Base-by-base conservation (phyloP, 495 filamentous ascomycete genomes). In the Trypethelium eluteriae region DNA sequence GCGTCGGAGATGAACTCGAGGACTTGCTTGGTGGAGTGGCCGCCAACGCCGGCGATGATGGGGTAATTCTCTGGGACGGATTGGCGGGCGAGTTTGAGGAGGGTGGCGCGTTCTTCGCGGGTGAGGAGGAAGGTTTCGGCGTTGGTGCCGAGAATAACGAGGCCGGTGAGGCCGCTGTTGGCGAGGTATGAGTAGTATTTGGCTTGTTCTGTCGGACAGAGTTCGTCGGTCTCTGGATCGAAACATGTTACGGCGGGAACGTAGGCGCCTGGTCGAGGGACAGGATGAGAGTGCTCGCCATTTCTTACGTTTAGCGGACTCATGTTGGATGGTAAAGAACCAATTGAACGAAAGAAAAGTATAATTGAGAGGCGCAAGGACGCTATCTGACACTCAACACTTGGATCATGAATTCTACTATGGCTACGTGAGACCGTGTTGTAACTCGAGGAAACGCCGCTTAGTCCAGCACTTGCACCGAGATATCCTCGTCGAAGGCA, bases 21-120 rank as follows among this genome's bases (percentile, higher is more conserved):
- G 3, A 84, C 82, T 74, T 89, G 86, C 65, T 80, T 80, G 14
- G 84, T 88, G 2, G 85, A 87, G 74, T 89, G 86, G 0, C 83
- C 85, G 44, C 85, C 79, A 2, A 84, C 82, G 41, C 86, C 86
- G 34, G 70, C 71, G 62, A 74, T 74, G 34, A 74, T 69, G 36
- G 72, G 71, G 64, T 70, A 74, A 34, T 66, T 62, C 1, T 68
- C 66, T 2, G 68, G 68, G 34, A 74, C 72, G 12, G 70, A 68
- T 16, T 65, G 41, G 1, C 72, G 72, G 10, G 72, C 72, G 38
- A 62, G 57, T 47, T 66, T 64, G 3, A 74, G 66, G 3, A 74
- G 65, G 2, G 64, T 50, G 18, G 64, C 63, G 7, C 72, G 72
- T 50, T 74, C 72, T 10, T 70, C 70, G 62, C 70, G 70, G 2